Base-by-base conservation (phyloP, 1,139 yeast genomes). In the Meyerozyma smithsonii region DNA sequence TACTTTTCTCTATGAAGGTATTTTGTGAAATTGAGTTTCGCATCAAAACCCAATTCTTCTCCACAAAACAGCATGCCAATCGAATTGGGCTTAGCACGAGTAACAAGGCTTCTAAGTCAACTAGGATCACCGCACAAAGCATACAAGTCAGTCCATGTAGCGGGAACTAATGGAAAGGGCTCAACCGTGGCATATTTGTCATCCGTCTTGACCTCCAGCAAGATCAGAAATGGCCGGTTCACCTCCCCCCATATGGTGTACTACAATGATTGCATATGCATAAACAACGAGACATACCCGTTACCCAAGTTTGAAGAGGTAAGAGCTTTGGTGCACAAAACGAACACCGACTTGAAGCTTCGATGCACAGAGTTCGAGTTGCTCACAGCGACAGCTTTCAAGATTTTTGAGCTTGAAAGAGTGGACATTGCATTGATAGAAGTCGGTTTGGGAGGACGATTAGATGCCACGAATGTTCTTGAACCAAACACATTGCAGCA, bases 151-250 rank as follows among this genome's bases (percentile, higher is more conserved):
- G 64, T 90, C 5, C 97, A 90, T 56, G 72, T 90, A 8, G 96
- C 96, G 0, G 97, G 97, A 0, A 90, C 97, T 4, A 90, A 90
- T 55, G 97, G 97, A 0, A 90, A 90, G 55, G 97, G 97, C 0
- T 87, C 96, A 0, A 87, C 89, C 0, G 79, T 94, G 43, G 81
- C 96, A 0, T 88, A 87, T 55, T 48, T 89, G 7, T 72, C 89
- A 3, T 76, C 88, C 18, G 69, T 84, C 7, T 61, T 87, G 15
- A 64, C 77, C 6, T 52, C 66, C 32, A 68, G 79, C 24, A 61
- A 66, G 5, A 61, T 78, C 28, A 59, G 63, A 23, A 77, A 81
- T 44, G 97, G 97, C 0, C 74, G 83, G 47, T 89, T 89, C 65
- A 87, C 94, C 3, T 84, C 95, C 4, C 97, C 97, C 0, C 96